A percentile compares a stretch with the other conserved stretches of the same genome.
These are phyloP conservation scores for Daldinia loculata DNA, from an alignment of 495 filamentous ascomycete genomes.

Conservation along the genomic window DNA sequence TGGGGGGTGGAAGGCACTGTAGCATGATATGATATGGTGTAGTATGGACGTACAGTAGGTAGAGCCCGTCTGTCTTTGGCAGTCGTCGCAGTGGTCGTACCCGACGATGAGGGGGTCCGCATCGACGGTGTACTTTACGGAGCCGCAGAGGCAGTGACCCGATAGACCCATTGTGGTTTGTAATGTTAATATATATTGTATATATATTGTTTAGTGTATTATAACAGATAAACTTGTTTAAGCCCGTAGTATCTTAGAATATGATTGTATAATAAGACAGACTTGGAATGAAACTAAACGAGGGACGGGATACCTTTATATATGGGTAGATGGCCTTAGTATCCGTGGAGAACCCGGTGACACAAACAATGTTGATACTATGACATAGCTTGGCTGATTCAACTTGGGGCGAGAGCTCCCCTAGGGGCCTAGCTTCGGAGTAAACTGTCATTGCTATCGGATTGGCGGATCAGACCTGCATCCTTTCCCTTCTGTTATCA, in stretches of 20 bases:
- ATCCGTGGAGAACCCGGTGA: constrained; percentile 6
- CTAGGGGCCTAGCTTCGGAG: not conserved
- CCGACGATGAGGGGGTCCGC: constrained; percentile 65
- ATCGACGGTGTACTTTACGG: constrained; percentile 70
- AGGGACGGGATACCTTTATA: constrained; percentile 18
- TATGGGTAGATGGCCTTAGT: constrained; percentile 8
- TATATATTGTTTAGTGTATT: not conserved
- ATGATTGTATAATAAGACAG: constrained; percentile 1
- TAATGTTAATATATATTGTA: not conserved
- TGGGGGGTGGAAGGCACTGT: not conserved
- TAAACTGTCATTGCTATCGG: not conserved
- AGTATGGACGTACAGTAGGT: constrained; percentile 66
- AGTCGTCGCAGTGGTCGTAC: constrained; percentile 78
- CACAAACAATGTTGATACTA: constrained; percentile 23
- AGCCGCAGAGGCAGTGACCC: constrained; percentile 75
- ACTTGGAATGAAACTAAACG: not conserved
- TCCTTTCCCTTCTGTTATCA: constrained; percentile 25
- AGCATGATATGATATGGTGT: no score
- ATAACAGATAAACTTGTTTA: not conserved
- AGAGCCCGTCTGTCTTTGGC: constrained; percentile 73
- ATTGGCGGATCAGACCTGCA: constrained; percentile 8
- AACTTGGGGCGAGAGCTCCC: constrained; percentile 15
- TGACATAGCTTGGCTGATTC: constrained; percentile 32
- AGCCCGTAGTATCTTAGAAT: not conserved
- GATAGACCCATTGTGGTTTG: constrained; percentile 67